Base-by-base conservation (phyloP, 768 basidiomycete species). In the Ramaria sp. region DNA sequence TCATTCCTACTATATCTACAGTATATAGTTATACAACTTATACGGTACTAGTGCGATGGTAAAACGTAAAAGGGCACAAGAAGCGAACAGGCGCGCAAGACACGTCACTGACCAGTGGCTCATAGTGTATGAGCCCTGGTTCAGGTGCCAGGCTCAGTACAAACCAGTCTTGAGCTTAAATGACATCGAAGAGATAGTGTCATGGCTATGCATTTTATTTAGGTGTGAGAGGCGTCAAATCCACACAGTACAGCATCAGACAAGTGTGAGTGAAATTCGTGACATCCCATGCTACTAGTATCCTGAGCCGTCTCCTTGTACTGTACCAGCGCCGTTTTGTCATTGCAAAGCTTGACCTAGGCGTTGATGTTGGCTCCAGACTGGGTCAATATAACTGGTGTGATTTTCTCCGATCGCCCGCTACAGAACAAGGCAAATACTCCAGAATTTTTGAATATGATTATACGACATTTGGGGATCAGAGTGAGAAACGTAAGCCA, bases 81-180 rank as follows among this genome's bases (percentile, higher is more conserved):
- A 54, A 33, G 22, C 15, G 19, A 22, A 20, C 33, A 11, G 11
- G 22, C 34, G 22, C 39, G 39, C 15, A 27, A 54, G 12, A 54
- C 43, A 27, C n/a, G 13, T n/a, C n/a, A n/a, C n/a, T 11, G 53
- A 54, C 12, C 53, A 54, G 5, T 54, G 53, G 53, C 39, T 54
- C 17, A 41, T 54, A 7, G 19, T 54, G 22, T n/a, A 54, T 9
- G 41, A 45, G 4, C 53, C 53, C 3, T 54, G 53, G 53, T 22
- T 24, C 38, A 12, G 17, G n/a, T 12, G 31, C 19, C 39, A 39
- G 22, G 7, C 10, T 10, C 39, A 27, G 11, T 17, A 38, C 33
- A 19, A 22, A n/a, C 10, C 53, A 12, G n/a, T 7, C 20, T 19
- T 54, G 7, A 54, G 39, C 9, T 4, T 4, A 15, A n/a, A 27